Evolutionary conservation across 495 filamentous ascomycete genomes (phyloP), one percentile per base, ranked within the genome.

Genomic region (Alectoria sarmentosa): DNA sequence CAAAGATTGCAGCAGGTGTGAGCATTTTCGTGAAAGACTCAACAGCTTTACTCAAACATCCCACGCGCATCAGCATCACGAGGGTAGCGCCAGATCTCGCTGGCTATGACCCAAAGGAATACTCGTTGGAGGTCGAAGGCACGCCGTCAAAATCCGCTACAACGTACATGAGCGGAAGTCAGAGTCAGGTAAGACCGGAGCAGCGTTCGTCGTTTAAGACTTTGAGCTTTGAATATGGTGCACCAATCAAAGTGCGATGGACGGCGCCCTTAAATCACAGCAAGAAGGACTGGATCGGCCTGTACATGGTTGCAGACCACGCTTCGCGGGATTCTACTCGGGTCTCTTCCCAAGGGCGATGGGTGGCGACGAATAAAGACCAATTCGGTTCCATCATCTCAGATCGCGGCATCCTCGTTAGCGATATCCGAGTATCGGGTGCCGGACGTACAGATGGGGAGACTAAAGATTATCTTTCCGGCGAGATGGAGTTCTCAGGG

Each of bases 261-360:
- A 91, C 86, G 23, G 95, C 94, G 0, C 94, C 94, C 1, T 80
- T 88, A 60, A 92, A 92, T 70, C 94, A 98, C 76, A 88, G 86
- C 78, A 94, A 89, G 71, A 90, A 87, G 67, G 94, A 98, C 74
- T 98, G 94, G 94, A 84, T 98, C 59, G 93, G 92, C 26, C 79
- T 98, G 10, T 98, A 97, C 78, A 89, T 88, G 79, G 88, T 98
- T 28, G 91, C 89, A 6, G 95, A 98, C 74, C 98, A 97, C 71
- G 83, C 85, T 7, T 92, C 88, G 30, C 83, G 94, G 49, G 90
- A 96, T 54, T 77, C 88, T 32, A 94, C 93, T 32, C 84, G 88
- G 30, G 84, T 97, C 23, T 85, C 90, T 17, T 94, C 91, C 14
- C 87, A 94, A 67, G 93, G 92, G 60, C 85, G 94, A 62, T 98